These are phyloP conservation scores for Sarocladium oryzae DNA, from an alignment of 2,329 filamentous ascomycete genomes.

Conservation along the genomic window DNA sequence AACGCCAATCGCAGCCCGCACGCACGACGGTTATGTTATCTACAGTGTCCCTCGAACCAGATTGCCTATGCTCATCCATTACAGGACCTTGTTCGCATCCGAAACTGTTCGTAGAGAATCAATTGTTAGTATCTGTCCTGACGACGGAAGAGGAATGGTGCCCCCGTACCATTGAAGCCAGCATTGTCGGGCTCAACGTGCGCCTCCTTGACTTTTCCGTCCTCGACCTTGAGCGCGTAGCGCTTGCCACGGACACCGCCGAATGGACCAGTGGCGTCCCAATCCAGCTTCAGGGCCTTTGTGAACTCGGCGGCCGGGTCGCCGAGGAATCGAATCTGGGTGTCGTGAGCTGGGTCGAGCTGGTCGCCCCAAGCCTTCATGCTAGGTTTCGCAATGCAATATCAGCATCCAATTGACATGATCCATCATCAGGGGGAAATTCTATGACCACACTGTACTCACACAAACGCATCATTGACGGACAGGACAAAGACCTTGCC, in stretches of 20 bases:
- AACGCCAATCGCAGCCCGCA: too few species aligned
- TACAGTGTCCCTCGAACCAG: background rate
- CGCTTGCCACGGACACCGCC: conserved; percentile 79
- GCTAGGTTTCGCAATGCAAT: conserved; percentile 33
- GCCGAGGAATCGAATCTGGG: conserved; percentile 84
- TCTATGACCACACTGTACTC: conserved; percentile 26
- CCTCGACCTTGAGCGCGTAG: conserved; percentile 75
- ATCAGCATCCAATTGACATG: background rate
- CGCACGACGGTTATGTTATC: too few species aligned
- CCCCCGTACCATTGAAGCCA: conserved; percentile 61
- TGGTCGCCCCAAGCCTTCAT: conserved; percentile 84
- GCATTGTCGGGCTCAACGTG: conserved; percentile 87
- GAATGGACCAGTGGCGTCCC: conserved; percentile 72
- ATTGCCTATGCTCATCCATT: too few species aligned
- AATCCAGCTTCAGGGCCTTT: conserved; percentile 73
- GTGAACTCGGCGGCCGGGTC: conserved; percentile 77
- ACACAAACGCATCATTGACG: conserved; percentile 95
- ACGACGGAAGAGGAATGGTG: background rate
- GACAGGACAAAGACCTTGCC: conserved; percentile 84
- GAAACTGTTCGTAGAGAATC: background rate
- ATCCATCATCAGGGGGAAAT: background rate
- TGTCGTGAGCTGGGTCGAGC: conserved; percentile 68
- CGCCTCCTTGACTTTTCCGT: conserved; percentile 76
- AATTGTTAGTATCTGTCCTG: background rate
- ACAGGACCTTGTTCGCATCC: conserved; percentile 8